Evolutionary conservation across 1,284 basidiomycete species (phyloP).

Genomic region (Lignosus rhinocerotis): DNA sequence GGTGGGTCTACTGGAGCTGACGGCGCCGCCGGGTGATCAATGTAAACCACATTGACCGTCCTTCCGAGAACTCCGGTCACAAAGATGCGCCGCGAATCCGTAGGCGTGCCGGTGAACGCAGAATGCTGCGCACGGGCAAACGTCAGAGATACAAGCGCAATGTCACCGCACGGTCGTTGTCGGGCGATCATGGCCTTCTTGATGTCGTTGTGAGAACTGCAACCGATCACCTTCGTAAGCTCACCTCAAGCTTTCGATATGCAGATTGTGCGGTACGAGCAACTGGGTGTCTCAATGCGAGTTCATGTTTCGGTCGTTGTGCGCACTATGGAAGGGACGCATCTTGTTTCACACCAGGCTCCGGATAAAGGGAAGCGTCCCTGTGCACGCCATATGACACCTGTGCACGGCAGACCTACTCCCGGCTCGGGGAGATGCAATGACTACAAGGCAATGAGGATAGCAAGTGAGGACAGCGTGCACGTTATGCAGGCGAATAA

Average conservation of each 20-base stretch:
- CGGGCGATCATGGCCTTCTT: too few relatives aligned
- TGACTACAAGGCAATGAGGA: background rate
- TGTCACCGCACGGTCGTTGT: background rate
- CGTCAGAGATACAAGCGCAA: background rate
- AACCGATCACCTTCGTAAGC: too few relatives aligned
- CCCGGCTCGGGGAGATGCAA: background rate
- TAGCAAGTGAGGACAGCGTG: background rate
- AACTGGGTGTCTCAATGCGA: too few relatives aligned
- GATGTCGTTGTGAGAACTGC: too few relatives aligned
- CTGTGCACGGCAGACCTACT: background rate
- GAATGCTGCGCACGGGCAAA: too few relatives aligned
- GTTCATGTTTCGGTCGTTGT: background rate
- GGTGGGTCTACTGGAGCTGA: background rate
- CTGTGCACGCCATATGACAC: background rate
- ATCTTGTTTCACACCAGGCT: background rate
- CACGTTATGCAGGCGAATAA: constrained; percentile 12
- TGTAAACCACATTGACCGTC: background rate
- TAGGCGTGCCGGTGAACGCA: too few relatives aligned
- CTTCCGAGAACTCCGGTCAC: background rate
- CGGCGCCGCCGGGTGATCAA: background rate
- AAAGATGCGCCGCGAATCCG: too few relatives aligned
- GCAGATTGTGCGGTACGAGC: too few relatives aligned
- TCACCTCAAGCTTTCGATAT: too few relatives aligned
- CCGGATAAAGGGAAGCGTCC: background rate
- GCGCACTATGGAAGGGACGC: background rate